Evolutionary conservation across 2,329 filamentous ascomycete genomes (phyloP).

Genomic region (Volutella citrinella): DNA sequence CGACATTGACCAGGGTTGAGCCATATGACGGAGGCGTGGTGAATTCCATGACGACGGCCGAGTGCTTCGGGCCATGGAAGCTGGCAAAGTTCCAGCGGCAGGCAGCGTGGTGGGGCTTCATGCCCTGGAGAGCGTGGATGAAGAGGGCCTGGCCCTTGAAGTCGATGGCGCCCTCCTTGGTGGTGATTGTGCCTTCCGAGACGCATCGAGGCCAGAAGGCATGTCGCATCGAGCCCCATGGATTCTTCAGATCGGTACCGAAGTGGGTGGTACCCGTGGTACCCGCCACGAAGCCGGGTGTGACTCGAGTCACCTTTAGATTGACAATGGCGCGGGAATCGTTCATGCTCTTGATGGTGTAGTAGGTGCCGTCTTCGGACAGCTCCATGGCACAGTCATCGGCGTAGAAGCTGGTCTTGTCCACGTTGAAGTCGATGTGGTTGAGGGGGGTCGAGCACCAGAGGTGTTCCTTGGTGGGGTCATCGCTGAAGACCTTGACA

Average conservation of each 20-base stretch:
- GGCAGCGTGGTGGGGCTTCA: slow-evolving; percentile 98
- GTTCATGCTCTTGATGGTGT: slow-evolving; percentile 86
- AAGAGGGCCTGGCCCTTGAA: slow-evolving; percentile 79
- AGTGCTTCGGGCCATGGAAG: slow-evolving; percentile 85
- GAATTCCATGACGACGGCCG: slow-evolving; percentile 92
- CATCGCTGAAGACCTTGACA: slow-evolving; percentile 82
- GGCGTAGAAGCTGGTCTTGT: slow-evolving; percentile 80
- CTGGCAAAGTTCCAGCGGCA: slow-evolving; percentile 90
- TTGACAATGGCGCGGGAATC: slow-evolving; percentile 82
- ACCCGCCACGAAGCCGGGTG: slow-evolving; percentile 82
- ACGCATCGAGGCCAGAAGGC: slow-evolving; percentile 89
- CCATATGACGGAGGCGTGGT: slow-evolving; percentile 93
- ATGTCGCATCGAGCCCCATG: slow-evolving; percentile 92
- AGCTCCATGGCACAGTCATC: slow-evolving; percentile 82
- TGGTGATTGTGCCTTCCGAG: slow-evolving; percentile 80
- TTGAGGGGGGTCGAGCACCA: slow-evolving; percentile 81
- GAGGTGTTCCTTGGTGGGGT: slow-evolving; percentile 67
- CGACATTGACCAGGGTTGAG: slow-evolving; percentile 77
- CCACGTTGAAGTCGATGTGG: slow-evolving; percentile 80
- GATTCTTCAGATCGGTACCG: slow-evolving; percentile 79
- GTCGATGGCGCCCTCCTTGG: slow-evolving; percentile 75
- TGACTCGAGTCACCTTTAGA: slow-evolving; percentile 70
- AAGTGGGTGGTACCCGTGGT: slow-evolving; percentile 81
- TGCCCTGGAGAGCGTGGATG: slow-evolving; percentile 86
- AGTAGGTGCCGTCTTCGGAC: slow-evolving; percentile 76